Evolutionary conservation across 257 asterid species (phyloP).

Genomic region (Paraleonurus japonicus): DNA sequence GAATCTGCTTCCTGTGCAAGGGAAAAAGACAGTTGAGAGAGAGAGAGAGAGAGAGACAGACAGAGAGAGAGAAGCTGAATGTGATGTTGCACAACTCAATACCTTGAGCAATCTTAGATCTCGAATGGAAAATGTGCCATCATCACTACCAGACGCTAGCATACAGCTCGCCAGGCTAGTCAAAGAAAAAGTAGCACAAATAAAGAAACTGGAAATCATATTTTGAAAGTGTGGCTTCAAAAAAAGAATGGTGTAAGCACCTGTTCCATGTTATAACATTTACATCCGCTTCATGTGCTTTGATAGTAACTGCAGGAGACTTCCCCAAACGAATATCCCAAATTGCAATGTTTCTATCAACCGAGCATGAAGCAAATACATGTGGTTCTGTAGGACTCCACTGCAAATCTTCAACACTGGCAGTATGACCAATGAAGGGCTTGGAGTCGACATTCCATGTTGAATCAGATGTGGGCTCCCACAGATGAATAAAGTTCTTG

Average conservation of each 20-base stretch:
- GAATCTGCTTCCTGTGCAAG: slow-evolving; percentile 69
- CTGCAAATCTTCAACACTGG: slow-evolving; percentile 89
- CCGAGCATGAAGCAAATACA: slow-evolving; percentile 93
- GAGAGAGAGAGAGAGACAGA: neutral
- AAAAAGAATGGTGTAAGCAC: slow-evolving; percentile 31
- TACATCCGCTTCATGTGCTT: slow-evolving; percentile 91
- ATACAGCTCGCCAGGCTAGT: slow-evolving; percentile 80
- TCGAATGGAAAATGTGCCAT: slow-evolving; percentile 84
- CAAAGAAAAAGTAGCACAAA: slow-evolving; percentile 23
- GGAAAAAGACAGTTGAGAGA: neutral
- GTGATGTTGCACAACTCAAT: neutral
- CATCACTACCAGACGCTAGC: slow-evolving; percentile 98
- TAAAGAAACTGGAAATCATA: neutral
- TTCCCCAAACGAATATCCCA: slow-evolving; percentile 90
- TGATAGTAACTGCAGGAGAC: slow-evolving; percentile 68
- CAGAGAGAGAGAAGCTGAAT: neutral
- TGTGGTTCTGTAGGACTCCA: slow-evolving; percentile 90
- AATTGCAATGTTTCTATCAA: slow-evolving; percentile 72
- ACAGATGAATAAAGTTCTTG: slow-evolving; percentile 71
- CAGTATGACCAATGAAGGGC: slow-evolving; percentile 62
- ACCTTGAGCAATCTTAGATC: slow-evolving; percentile 92
- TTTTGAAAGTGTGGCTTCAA: neutral
- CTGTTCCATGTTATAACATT: slow-evolving; percentile 98
- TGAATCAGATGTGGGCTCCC: slow-evolving; percentile 86
- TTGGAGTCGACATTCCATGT: slow-evolving; percentile 69